Evolutionary conservation across 108 stramenopile genomes (phyloP).

Genomic region (Bacterosira constricta): DNA sequence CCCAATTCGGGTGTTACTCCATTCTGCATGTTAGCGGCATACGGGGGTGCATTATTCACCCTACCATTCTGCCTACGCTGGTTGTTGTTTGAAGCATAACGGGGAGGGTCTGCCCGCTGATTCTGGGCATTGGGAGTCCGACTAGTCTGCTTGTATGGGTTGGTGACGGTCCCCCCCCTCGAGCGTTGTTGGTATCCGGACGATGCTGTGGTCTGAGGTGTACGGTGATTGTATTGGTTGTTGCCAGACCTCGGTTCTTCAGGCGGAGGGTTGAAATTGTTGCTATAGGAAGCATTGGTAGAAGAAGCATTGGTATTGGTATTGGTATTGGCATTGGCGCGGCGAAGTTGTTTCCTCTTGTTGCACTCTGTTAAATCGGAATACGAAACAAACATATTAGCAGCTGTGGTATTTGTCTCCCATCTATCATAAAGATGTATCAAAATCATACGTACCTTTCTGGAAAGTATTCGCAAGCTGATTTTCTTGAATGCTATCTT

Average conservation of each 20-base stretch:
- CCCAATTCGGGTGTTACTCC: conserved; percentile 3
- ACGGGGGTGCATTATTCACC: background rate
- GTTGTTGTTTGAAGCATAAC: background rate
- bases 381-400: background rate
- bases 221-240: conserved; percentile 14
- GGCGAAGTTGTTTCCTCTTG: conserved; percentile 19
- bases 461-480: conserved; percentile 34
- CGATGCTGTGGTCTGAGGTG: conserved; percentile 2
- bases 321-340: conserved; percentile 3
- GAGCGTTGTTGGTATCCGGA: conserved; percentile 7
- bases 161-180: conserved; percentile 13
- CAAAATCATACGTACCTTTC: conserved; percentile 20
- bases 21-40: background rate
- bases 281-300: conserved; percentile 8
- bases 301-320: background rate
- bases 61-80: background rate
- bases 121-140: conserved; percentile 5
- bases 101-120: background rate
- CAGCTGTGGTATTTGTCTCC: background rate
- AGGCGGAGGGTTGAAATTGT: conserved; percentile 25
- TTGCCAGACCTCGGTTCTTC: background rate
- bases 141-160: conserved; percentile 43
- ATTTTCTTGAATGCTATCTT: conserved; percentile 28
- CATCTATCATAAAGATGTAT: background rate
- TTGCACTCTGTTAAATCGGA: conserved; percentile 10